Base-by-base conservation (phyloP, 2,329 filamentous ascomycete genomes). In the Furcasterigmium sp. region DNA sequence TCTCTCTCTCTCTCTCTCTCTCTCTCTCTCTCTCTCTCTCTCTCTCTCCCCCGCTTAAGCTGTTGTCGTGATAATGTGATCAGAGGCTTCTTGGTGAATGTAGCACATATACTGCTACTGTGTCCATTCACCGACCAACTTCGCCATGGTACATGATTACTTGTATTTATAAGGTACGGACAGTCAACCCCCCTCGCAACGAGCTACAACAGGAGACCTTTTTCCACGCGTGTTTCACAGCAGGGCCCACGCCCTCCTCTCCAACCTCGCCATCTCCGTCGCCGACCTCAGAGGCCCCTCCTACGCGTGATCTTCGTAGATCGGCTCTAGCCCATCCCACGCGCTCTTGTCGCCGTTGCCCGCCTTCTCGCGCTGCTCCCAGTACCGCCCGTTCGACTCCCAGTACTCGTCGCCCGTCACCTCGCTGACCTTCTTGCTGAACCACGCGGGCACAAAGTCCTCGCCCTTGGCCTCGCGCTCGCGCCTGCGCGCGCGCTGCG, bases 351-450 rank as follows among this genome's bases (percentile, higher is more conserved):
- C 72, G 41, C 85, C 80, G 43, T 73, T 65, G 17, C 81, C 83
- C 32, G 83, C 84, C 61, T 71, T 73, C 40, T 85, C 75, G 48
- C 88, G 75, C 55, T 82, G 71, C 55, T 80, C 73, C 93, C 93
- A 98, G 64, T 98, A 98, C 62, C 86, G 78, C 30, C 85, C 86
- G 56, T 82, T 94, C 57, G 91, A 94, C 53, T 83, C 75, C 93
- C 93, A 98, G 65, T 85, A 95, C 51, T 84, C 76, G 65, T 95
- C 89, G 1, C 93, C 91, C 4, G 91, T 96, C 15, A 87, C 70
- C 30, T 86, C 78, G 63, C 88, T 91, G 52, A 64, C 77, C 3
- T 73, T 73, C 67, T 85, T 87, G 30, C 59, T 68, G 62, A 98
- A 98, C 91, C 91, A 98, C 37, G 84, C 81, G 0, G 93, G 89